These are phyloP conservation scores for Cytospora schulzeri DNA, from an alignment of 2,329 filamentous ascomycete genomes.

Conservation along the genomic window DNA sequence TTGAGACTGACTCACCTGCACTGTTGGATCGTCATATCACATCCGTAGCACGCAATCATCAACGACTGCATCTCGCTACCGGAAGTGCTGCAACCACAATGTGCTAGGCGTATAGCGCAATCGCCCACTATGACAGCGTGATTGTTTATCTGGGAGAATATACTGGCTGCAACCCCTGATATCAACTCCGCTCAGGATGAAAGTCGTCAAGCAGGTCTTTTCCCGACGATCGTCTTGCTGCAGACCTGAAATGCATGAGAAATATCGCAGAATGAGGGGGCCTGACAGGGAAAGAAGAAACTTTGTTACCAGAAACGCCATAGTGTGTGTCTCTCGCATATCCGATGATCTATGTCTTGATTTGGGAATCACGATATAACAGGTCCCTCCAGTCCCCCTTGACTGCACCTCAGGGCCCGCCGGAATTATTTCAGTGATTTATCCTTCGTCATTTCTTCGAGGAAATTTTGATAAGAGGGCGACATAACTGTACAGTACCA, in stretches of 20 bases:
- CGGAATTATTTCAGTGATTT: neutral
- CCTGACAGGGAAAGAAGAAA: neutral
- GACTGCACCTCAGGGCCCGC: too few species aligned
- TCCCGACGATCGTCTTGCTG: neutral
- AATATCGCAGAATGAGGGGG: neutral
- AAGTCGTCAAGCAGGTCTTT: neutral
- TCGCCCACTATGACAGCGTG: constrained; percentile 20
- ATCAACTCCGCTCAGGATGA: neutral
- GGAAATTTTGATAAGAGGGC: too few species aligned
- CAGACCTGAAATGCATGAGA: neutral
- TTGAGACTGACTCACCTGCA: neutral
- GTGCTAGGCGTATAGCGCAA: constrained; percentile 16
- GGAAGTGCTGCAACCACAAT: neutral
- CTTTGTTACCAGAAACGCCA: too few species aligned
- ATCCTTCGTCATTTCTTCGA: too few species aligned
- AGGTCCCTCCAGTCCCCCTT: too few species aligned
- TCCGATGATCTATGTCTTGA: too few species aligned
- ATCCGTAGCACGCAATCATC: constrained; percentile 7
- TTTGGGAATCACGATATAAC: too few species aligned
- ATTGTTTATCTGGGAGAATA: constrained; percentile 1
- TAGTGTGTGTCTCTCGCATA: too few species aligned
- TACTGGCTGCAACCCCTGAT: neutral
- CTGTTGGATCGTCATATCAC: constrained; percentile 11
- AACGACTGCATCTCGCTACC: constrained; percentile 1
- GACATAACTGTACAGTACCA: neutral